phyloP scores from a whole-genome alignment of 1,284 basidiomycete species.

The Ustilago sp. region DNA sequence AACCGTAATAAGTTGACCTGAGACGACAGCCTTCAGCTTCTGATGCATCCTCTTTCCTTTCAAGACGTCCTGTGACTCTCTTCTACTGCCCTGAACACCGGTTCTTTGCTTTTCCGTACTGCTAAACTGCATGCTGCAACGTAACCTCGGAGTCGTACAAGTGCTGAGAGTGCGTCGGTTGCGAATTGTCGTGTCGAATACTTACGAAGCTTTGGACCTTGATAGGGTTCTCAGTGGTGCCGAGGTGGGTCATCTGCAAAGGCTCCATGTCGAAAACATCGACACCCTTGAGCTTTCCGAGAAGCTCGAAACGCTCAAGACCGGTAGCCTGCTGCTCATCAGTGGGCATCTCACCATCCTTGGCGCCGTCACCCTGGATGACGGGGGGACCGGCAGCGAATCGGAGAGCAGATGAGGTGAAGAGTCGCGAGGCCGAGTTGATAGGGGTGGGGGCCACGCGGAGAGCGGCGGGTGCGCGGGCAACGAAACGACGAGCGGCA shows the following conservation, averaged over 20 bases:
- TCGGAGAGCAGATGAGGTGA: conserved; percentile 56
- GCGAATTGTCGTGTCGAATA: conserved; percentile 41
- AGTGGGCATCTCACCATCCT: conserved; percentile 82
- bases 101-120: neutral
- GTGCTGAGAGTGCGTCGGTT: too few species aligned
- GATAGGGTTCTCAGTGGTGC: conserved; percentile 88
- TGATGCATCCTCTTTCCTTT: neutral
- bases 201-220: conserved; percentile 87
- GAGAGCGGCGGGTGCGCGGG: conserved; percentile 48
- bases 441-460: conserved; percentile 46
- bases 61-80: too few species aligned
- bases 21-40: neutral
- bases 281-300: conserved; percentile 87
- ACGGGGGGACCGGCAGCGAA: conserved; percentile 73
- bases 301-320: conserved; percentile 92
- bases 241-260: conserved; percentile 85
- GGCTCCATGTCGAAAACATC: conserved; percentile 91
- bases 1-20: too few species aligned
- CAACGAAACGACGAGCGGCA: conserved; percentile 50
- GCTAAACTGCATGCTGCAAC: neutral
- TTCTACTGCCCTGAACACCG: too few species aligned
- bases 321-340: conserved; percentile 93
- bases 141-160: neutral
- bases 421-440: conserved; percentile 48
- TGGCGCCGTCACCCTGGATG: conserved; percentile 80